Percentiles rank a stretch among this genome's conserved stretches.
Evolutionary conservation across 176 grass and related monocot genomes (phyloP).

Genomic region (Bromus sterilis): DNA sequence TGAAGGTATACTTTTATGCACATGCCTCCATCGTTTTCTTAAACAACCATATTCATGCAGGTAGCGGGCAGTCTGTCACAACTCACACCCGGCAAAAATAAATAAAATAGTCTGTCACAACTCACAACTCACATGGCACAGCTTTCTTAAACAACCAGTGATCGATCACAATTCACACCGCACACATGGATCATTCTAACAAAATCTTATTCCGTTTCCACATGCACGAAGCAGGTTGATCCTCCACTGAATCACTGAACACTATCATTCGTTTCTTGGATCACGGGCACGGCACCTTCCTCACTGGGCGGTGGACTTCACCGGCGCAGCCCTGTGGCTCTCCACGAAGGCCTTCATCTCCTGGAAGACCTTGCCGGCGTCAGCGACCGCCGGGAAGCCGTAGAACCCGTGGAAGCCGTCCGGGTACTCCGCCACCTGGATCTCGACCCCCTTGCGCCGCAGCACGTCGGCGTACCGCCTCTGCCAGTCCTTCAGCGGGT

Average conservation of each 20-base stretch:
- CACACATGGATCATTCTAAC: too few species aligned
- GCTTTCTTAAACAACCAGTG: too few species aligned
- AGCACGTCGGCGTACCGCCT: conserved; percentile 28
- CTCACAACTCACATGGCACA: too few species aligned
- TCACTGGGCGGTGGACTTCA: background rate
- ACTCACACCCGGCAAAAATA: too few species aligned
- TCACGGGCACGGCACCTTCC: background rate
- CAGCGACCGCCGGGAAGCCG: conserved; percentile 17
- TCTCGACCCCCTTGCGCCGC: background rate
- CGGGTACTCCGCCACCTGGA: conserved; percentile 14
- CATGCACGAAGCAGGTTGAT: background rate
- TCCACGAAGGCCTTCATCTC: conserved; percentile 45
- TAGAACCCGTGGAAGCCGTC: conserved; percentile 49
- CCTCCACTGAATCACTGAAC: background rate
- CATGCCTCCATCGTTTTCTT: too few species aligned
- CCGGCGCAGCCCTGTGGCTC: background rate
- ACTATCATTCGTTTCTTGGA: background rate
- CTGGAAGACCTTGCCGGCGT: conserved; percentile 5
- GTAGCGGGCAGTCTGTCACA: too few species aligned
- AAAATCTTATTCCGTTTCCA: background rate
- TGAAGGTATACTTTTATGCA: too few species aligned
- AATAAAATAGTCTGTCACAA: too few species aligned
- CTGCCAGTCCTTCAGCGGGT: conserved; percentile 40
- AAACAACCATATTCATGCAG: too few species aligned
- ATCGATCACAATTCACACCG: too few species aligned